Percentiles rank a stretch among this genome's conserved stretches.
These are phyloP conservation scores for Plasmodium inui DNA, from an alignment of 169 alveolate species.

Conservation along the genomic window DNA sequence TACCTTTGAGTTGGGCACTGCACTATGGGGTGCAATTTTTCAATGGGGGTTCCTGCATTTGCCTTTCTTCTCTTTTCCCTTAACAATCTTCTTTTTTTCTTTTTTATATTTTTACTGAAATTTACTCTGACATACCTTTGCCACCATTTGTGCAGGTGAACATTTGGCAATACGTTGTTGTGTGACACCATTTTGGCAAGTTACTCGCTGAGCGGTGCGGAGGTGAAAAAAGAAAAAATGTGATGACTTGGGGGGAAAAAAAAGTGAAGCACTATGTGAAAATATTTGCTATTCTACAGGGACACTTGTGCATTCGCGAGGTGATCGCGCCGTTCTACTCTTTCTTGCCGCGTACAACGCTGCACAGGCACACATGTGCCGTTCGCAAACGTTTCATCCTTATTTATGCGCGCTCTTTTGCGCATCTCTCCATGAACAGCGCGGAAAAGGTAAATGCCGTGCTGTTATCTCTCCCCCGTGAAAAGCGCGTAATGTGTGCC, in stretches of 20 bases:
- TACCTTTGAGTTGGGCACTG: conserved; percentile 97
- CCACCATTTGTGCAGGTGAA: conserved; percentile 98
- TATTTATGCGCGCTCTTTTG: not conserved
- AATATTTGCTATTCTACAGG: not conserved
- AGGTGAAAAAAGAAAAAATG: conserved; percentile 10
- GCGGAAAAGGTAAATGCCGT: not conserved
- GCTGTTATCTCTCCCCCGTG: not conserved
- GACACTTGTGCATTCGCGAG: not conserved
- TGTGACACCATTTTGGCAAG: conserved; percentile 89
- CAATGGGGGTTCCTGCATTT: conserved; percentile 96
- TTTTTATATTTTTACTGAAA: conserved; percentile 98
- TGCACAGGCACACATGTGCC: not conserved
- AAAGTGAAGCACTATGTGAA: not conserved
- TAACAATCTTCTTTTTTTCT: conserved; percentile 92
- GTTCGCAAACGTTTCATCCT: not conserved
- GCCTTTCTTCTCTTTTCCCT: conserved; percentile 93
- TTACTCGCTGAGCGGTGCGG: not conserved
- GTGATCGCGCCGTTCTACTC: not conserved
- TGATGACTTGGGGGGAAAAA: not conserved
- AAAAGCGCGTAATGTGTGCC: not conserved
- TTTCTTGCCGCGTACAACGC: too few relatives aligned
- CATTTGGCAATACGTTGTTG: conserved; percentile 98
- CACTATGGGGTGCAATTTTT: conserved; percentile 95
- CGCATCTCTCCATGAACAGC: not conserved
- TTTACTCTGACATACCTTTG: conserved; percentile 97